phyloP scores from a whole-genome alignment of 2,329 filamentous ascomycete genomes.

The Clonostachys sp. region DNA sequence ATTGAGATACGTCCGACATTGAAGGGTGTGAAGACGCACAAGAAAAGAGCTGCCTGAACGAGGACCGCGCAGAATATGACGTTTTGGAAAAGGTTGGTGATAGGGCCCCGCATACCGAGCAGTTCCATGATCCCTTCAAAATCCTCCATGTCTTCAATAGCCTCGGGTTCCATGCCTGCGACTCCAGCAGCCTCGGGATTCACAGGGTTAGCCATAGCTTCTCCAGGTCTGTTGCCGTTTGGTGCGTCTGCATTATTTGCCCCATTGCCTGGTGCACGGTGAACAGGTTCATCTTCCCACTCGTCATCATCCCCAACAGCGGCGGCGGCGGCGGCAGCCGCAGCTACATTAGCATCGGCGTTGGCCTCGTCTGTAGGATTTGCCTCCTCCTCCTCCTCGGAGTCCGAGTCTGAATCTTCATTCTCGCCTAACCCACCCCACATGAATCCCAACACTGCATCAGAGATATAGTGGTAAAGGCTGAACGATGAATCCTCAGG shows the following conservation, averaged over 20 bases:
- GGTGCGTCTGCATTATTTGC: constrained; percentile 45
- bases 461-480: no score
- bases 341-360: constrained; percentile 31
- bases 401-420: no score
- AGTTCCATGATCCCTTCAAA: constrained; percentile 95
- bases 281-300: constrained; percentile 36
- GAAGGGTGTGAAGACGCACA: constrained; percentile 88
- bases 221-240: constrained; percentile 54
- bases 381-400: no score
- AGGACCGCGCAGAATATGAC: constrained; percentile 90
- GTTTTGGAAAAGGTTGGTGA: constrained; percentile 88
- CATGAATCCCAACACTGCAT: constrained; percentile 43
- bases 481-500: no score
- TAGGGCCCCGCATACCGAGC: constrained; percentile 90
- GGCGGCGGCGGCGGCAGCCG: constrained; percentile 30
- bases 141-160: constrained; percentile 83
- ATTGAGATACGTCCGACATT: constrained; percentile 83
- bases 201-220: background rate
- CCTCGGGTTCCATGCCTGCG: constrained; percentile 59
- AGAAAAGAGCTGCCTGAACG: constrained; percentile 79
- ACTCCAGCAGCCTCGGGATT: no score
- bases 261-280: constrained; percentile 21
- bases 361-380: constrained; percentile 23
- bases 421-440: constrained; percentile 33
- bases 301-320: constrained; percentile 28